A percentile compares a stretch with the other conserved stretches of the same genome.
Conservation (phyloP, 768 basidiomycete genomes). For the Russula olivacea region DNA sequence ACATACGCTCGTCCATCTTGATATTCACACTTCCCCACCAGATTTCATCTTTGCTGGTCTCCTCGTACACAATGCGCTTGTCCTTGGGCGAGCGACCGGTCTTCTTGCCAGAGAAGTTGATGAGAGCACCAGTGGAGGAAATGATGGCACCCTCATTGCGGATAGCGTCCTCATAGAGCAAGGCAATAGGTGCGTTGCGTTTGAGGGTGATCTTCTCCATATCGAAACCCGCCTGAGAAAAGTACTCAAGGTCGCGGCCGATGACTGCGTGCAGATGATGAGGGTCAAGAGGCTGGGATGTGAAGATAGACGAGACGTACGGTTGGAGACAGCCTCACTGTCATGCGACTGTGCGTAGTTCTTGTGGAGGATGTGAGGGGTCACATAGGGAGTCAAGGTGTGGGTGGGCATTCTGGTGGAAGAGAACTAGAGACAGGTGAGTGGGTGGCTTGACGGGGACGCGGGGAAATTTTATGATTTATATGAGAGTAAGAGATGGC, state of each 20-base stretch:
- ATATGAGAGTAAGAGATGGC: background rate
- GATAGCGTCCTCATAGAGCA: constrained; percentile 96
- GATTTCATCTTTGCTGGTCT: constrained; percentile 91
- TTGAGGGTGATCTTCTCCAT: constrained; percentile 96
- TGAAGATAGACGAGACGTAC: constrained; percentile 38
- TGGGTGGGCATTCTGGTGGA: constrained; percentile 54
- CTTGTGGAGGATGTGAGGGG: constrained; percentile 85
- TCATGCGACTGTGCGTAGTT: constrained; percentile 74
- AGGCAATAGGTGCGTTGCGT: constrained; percentile 84
- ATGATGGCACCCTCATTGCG: constrained; percentile 98
- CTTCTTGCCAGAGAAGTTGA: constrained; percentile 99
- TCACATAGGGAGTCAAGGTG: constrained; percentile 77
- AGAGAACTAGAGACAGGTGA: constrained; percentile 2
- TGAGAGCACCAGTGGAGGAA: constrained; percentile 90
- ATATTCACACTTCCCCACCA: constrained; percentile 99
- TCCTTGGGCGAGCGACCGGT: constrained; percentile 97
- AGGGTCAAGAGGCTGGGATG: constrained; percentile 1
- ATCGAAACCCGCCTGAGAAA: constrained; percentile 99
- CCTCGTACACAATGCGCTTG: constrained; percentile 99
- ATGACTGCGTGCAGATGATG: constrained; percentile 51
- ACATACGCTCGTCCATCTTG: constrained; percentile 93
- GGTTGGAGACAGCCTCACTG: constrained; percentile 50
- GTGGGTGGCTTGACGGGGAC: background rate
- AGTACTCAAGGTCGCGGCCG: constrained; percentile 90
- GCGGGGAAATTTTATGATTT: constrained; percentile 9